Conservation (phyloP, 2,329 filamentous ascomycete genomes). For the Aspergillus ochraceoroseus region DNA sequence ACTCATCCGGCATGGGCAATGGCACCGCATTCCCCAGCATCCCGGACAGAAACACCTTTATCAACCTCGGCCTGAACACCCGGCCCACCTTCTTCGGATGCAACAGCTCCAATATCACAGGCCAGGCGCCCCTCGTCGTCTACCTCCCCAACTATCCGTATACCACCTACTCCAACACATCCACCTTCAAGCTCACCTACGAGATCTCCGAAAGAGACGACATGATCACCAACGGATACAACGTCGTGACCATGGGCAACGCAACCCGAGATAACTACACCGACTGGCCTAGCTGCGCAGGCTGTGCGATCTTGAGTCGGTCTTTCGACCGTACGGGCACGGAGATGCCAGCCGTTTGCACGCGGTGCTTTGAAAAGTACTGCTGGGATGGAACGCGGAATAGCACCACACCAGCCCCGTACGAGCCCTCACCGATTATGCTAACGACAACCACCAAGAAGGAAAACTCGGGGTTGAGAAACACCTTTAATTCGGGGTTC, state of each 20-base stretch:
- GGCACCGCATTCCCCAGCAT: constrained; percentile 66
- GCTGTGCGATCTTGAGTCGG: constrained; percentile 76
- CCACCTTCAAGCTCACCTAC: constrained; percentile 68
- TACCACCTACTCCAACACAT: constrained; percentile 68
- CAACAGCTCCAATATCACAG: constrained; percentile 59
- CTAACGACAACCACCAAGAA: no score
- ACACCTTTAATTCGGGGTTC: no score
- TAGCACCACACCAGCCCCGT: no score
- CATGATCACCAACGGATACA: constrained; percentile 81
- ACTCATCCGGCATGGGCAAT: constrained; percentile 54
- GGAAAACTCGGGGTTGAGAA: no score
- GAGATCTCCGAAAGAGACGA: constrained; percentile 62
- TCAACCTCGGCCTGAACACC: constrained; percentile 70
- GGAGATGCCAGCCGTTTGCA: constrained; percentile 65
- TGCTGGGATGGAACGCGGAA: constrained; percentile 84
- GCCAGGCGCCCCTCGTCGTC: constrained; percentile 63
- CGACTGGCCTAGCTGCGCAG: constrained; percentile 77
- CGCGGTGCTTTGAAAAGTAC: constrained; percentile 70
- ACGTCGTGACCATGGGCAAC: constrained; percentile 78
- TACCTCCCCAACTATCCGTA: constrained; percentile 88
- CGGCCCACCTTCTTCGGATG: constrained; percentile 79
- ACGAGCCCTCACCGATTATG: no score
- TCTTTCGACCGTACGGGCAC: constrained; percentile 68
- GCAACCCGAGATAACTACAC: constrained; percentile 64
- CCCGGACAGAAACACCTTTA: constrained; percentile 70